phyloP scores from a whole-genome alignment of 2,329 filamentous ascomycete species.

The Stagonosporopsis cucurbitacearum region DNA sequence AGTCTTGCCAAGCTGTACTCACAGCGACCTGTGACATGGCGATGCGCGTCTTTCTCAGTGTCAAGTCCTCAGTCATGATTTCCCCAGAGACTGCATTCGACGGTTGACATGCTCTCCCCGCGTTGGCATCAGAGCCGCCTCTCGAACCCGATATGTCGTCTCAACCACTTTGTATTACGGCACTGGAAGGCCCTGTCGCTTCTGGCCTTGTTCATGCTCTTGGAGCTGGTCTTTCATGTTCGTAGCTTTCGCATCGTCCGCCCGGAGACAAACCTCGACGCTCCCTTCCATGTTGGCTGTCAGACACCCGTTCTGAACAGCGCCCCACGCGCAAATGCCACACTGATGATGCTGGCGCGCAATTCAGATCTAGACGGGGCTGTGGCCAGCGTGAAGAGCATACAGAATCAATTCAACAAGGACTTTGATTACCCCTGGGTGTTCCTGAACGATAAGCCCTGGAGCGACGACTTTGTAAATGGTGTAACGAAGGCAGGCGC shows the following conservation, averaged over 20 bases:
- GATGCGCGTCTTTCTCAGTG: neutral
- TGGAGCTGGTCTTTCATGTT: conserved; percentile 22
- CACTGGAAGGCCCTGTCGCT: conserved; percentile 17
- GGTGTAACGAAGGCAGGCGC: conserved; percentile 80
- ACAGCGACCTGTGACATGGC: neutral
- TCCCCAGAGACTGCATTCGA: neutral
- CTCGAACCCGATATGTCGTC: neutral
- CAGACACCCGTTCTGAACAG: conserved; percentile 13
- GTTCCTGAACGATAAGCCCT: conserved; percentile 94
- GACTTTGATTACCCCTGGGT: conserved; percentile 99
- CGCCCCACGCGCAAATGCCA: conserved; percentile 80
- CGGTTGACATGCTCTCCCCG: neutral
- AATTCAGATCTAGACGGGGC: conserved; percentile 85
- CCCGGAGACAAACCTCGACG: conserved; percentile 17
- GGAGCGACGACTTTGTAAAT: conserved; percentile 85
- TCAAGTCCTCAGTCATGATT: neutral
- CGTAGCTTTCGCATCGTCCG: conserved; percentile 11
- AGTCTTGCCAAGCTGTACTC: neutral
- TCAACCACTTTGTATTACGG: neutral
- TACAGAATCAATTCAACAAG: conserved; percentile 91
- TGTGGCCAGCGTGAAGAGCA: conserved; percentile 64
- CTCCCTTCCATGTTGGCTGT: conserved; percentile 22
- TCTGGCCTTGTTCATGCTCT: conserved; percentile 1
- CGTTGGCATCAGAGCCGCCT: neutral
- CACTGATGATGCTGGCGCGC: conserved; percentile 84